Base-by-base conservation (phyloP, 495 filamentous ascomycete species). In the Neurospora sp. region DNA sequence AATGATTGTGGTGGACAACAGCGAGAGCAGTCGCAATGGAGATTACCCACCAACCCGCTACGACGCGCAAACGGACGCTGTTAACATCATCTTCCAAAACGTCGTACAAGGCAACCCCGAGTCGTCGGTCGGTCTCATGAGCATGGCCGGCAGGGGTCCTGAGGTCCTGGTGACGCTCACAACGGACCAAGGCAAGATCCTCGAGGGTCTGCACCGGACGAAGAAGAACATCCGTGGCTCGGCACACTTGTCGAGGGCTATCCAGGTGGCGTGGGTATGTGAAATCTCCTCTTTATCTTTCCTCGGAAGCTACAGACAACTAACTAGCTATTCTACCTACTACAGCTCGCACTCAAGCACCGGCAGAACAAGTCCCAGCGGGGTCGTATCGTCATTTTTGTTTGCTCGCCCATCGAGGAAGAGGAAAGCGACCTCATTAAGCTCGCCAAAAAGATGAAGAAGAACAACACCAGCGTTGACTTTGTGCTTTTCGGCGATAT, bases 361-460 rank as follows among this genome's bases (percentile, higher is more conserved):
- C 91, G 96, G 42, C 94, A 97, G 82, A 97, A 99, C 82, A 98
- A 97, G 78, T 92, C 92, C 42, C 94, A 98, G 82, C 89, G 91
- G 69, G 94, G 97, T 86, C 92, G 96, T 73, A 97, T 98, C 81
- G 91, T 99, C 80, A 93, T 93, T 22, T 98, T 99, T 83, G 93
- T 92, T 69, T 98, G 96, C 86, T 95, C 92, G 4, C 92, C 94
- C 46, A 91, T 99, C 77, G 88, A 87, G 48, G 96, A 99, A 80
- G 90, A 92, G 75, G 91, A 98, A 82, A 94, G 94, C 83, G 87
- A 89, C 16, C 88, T 99, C 0, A 88, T 97, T 73, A 94, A 93
- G 79, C 88, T 98, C 14, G 94, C 95, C 16, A 96, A 93, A 84
- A 94, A 95, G 84, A 97, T 98, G 94, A 98, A 97, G 90, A 99